Percentiles rank a stretch among this genome's conserved stretches.
Conservation (phyloP, 169 alveolate genomes). For the Amoebophrya sp. region DNA sequence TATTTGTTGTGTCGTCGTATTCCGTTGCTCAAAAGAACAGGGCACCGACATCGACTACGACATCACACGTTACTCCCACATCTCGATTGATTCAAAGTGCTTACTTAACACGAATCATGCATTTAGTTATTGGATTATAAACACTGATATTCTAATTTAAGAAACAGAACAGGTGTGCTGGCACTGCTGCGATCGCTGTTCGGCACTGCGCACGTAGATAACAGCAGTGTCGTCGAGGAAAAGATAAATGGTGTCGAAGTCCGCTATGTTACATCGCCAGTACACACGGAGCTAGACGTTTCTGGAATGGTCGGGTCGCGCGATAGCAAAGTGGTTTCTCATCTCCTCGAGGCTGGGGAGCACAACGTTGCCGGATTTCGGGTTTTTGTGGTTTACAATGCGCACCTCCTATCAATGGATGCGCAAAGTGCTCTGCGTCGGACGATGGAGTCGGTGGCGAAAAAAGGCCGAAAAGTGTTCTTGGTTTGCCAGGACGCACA, state of each 20-base stretch:
- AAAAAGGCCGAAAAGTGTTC: neutral
- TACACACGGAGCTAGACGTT: neutral
- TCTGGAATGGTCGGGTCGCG: neutral
- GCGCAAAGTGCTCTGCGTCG: neutral
- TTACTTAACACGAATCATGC: too few species aligned
- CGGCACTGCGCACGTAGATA: neutral
- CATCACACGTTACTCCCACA: too few species aligned
- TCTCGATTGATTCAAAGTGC: too few species aligned
- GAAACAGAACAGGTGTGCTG: too few species aligned
- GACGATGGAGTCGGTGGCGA: neutral
- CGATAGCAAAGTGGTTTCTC: neutral
- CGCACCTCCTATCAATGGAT: neutral
- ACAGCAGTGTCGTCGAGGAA: neutral
- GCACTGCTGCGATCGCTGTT: neutral
- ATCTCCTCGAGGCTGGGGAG: neutral
- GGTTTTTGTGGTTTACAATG: neutral
- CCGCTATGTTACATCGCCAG: neutral
- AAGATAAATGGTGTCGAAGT: neutral
- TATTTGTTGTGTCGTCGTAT: too few species aligned
- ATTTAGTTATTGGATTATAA: too few species aligned
- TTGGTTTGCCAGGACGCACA: slow-evolving; percentile 8
- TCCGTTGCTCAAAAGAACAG: too few species aligned
- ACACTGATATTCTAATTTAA: too few species aligned
- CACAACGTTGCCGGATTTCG: neutral
- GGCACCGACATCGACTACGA: too few species aligned